These are phyloP conservation scores for Neofusicoccum cordaticola DNA, from an alignment of 2,329 filamentous ascomycete genomes.

Conservation along the genomic window DNA sequence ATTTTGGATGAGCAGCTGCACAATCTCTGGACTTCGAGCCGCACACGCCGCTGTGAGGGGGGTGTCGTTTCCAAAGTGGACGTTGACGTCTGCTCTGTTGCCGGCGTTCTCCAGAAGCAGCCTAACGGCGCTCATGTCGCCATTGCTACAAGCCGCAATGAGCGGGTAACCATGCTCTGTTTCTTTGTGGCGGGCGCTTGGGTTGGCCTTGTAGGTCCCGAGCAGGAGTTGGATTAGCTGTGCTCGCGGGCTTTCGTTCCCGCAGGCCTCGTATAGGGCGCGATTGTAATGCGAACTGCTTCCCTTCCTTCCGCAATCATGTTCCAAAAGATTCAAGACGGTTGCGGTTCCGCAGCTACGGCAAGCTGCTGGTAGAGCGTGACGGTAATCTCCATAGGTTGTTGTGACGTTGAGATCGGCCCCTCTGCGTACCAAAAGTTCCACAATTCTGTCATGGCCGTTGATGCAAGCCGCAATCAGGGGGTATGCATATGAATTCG, in stretches of 20 bases:
- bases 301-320: neutral
- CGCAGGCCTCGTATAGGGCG: neutral
- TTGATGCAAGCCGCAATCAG: neutral
- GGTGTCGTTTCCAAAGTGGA: neutral
- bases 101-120: neutral
- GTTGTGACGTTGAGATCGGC: neutral
- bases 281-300: neutral
- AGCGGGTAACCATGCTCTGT: neutral
- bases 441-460: neutral
- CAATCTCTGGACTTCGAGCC: neutral
- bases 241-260: neutral
- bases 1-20: neutral
- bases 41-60: neutral
- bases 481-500: neutral
- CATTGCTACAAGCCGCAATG: neutral
- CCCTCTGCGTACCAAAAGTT: neutral
- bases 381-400: neutral
- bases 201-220: neutral
- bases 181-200: neutral
- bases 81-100: neutral
- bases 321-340: neutral
- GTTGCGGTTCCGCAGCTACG: neutral
- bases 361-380: neutral
- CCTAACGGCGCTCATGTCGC: neutral
- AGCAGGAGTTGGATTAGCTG: neutral